Base-by-base conservation (phyloP, 257 asterid genomes). In the Salvia miltiorrhiza region DNA sequence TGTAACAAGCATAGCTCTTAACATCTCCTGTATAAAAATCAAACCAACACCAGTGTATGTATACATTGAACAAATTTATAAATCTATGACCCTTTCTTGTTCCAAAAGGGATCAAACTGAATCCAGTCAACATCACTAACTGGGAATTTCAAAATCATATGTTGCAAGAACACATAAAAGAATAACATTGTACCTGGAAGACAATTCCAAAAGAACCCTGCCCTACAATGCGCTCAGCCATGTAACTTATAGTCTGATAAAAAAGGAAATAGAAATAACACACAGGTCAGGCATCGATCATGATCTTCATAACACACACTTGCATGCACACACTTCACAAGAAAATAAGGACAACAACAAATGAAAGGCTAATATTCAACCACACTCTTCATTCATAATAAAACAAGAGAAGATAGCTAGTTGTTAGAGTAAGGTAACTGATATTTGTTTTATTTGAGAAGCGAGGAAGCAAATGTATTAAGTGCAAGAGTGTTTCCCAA, bases 181-280 rank as follows among this genome's bases (percentile, higher is more conserved):
- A 68, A 24, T 16, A 64, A 59, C 35, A 49, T 23, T 65, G 70
- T 72, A 91, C 97, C 92, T 87, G 96, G 76, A 87, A 92, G n/a
- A 92, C 96, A 52, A 89, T 83, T 53, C 96, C 97, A 63, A 92
- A 92, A 33, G 97, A 92, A 68, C 95, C 97, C 70, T 87, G 95
- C 55, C 94, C 96, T 39, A 89, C 97, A 45, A 92, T 80, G 32
- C 95, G 95, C 86, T 89, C 96, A 0, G 96, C 97, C 97, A 89
- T 83, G 73, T 89, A 92, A 75, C 93, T 89, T 44, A 92, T 84
- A 54, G 95, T 89, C 96, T 89, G 90, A 56, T 54, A 71, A 70
- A 50, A 52, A 11, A 16, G 11, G 37, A 37, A 56, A 55, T 9
- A 32, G 45, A 33, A 61, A 33, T 1, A 28, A 48, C 14, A 49